Evolutionary conservation across 2,329 filamentous ascomycete genomes (phyloP), one percentile per base, ranked within the genome.

Genomic region (Cercospora janseana): DNA sequence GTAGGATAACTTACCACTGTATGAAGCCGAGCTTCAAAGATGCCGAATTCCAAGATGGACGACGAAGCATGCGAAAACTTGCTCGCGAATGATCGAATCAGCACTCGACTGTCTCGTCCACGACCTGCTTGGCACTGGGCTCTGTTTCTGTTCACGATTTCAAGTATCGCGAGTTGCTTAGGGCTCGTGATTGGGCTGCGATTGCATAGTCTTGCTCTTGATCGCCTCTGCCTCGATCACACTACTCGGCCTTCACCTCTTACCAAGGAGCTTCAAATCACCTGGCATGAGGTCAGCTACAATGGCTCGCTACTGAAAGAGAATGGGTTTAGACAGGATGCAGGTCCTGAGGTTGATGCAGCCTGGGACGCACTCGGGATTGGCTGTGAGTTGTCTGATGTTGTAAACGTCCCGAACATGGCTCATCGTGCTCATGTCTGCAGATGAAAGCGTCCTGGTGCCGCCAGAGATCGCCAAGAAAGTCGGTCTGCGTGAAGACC

Each of bases 271-370:
- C 4, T 57, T 8, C 41, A 51, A 3, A 43, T 55, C n/a, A 26
- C 15, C 2, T 57, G 49, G 24, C 51, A 53, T 12, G 44, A 50
- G n/a, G 32, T 45, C 23, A 56, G 56, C 2, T 84, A 81, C 63
- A 80, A 84, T 52, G 80, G 80, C 0, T 76, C 75, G 0, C 78
- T 84, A n/a, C 57, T 81, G 43, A 67, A 78, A 0, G 74, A 80
- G 56, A 77, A 75, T 16, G 64, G 77, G 9, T 84, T 77, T 59
- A 74, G 80, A 1, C 69, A 73, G 50, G 61, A 70, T 8, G 75
- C 72, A 1, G 40, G 49, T 16, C 46, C 54, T 38, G 57, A 57
- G 20, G 79, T 81, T 0, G 81, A 84, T 52, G 72, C 71, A 3
- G 80, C 79, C 0, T 84, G 81, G 80, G 71, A 69, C 16, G 69